phyloP scores from a whole-genome alignment of 371 early-diverging fungal genomes.

The Mortierella sp. region DNA sequence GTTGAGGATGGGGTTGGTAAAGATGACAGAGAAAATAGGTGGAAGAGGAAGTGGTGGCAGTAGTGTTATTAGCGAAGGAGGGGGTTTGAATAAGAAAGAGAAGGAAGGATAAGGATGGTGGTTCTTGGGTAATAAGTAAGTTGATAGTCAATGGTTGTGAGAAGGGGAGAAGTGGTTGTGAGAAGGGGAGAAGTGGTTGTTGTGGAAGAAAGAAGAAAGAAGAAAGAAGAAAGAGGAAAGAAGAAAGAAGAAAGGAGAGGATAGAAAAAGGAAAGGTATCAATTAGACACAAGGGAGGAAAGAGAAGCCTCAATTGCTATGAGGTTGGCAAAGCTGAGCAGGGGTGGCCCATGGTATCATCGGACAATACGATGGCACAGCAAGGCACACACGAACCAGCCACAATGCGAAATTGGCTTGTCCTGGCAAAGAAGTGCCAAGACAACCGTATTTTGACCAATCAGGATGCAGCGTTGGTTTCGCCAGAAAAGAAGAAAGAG shows the following conservation, averaged over 20 bases:
- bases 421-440: slow-evolving; percentile 4
- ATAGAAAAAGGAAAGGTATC: background rate
- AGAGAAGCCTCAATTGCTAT: background rate
- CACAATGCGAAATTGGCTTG: background rate
- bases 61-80: background rate
- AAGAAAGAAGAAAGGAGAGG: background rate
- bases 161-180: background rate
- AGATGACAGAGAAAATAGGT: background rate
- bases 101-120: background rate
- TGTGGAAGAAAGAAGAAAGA: background rate
- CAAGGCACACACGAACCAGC: background rate
- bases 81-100: background rate
- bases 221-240: background rate
- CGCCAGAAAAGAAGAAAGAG: background rate
- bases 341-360: background rate
- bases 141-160: background rate
- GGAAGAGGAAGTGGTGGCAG: background rate
- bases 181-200: background rate
- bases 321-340: background rate
- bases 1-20: background rate
- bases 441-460: background rate
- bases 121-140: background rate
- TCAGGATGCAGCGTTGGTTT: background rate
- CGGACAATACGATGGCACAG: background rate
- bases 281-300: background rate